A percentile compares a stretch with the other conserved stretches of the same genome.
phyloP scores from a whole-genome alignment of 2,329 filamentous ascomycete species.

The Mycosphaerella sp. region DNA sequence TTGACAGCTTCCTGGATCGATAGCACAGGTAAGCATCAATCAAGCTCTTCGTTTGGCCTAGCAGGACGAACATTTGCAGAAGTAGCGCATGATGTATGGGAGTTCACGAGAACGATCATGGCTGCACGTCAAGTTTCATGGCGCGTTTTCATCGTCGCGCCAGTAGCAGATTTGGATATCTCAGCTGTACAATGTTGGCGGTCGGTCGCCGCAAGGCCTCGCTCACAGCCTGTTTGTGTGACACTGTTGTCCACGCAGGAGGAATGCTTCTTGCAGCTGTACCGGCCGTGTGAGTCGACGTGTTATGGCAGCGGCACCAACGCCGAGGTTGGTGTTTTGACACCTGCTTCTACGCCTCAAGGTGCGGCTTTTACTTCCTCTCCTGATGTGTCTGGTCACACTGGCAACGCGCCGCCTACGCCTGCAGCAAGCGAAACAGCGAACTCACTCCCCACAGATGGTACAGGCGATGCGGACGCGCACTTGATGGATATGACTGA shows the following conservation, averaged over 20 bases:
- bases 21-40: constrained; percentile 65
- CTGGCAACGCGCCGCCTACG: constrained; percentile 35
- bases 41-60: constrained; percentile 67
- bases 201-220: constrained; percentile 31
- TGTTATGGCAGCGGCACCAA: constrained; percentile 18
- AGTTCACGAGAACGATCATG: constrained; percentile 64
- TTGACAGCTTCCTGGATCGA: constrained; percentile 76
- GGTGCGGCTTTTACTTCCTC: constrained; percentile 27
- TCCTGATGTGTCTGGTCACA: constrained; percentile 26
- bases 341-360: constrained; percentile 61
- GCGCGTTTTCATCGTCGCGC: constrained; percentile 62
- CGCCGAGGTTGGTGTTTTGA: constrained; percentile 39
- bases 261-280: constrained; percentile 21
- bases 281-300: constrained; percentile 11
- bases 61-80: constrained; percentile 56
- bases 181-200: constrained; percentile 24
- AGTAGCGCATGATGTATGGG: constrained; percentile 71
- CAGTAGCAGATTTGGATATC: constrained; percentile 14
- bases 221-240: constrained; percentile 34
- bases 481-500: constrained; percentile 67
- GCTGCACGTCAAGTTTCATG: constrained; percentile 65
- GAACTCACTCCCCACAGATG: constrained; percentile 37
- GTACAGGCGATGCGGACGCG: constrained; percentile 52
- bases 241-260: constrained; percentile 24
- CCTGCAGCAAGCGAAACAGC: constrained; percentile 44